These are phyloP conservation scores for Phytophthora tentaculata DNA, from an alignment of 352 stramenopile species.

Conservation along the genomic window DNA sequence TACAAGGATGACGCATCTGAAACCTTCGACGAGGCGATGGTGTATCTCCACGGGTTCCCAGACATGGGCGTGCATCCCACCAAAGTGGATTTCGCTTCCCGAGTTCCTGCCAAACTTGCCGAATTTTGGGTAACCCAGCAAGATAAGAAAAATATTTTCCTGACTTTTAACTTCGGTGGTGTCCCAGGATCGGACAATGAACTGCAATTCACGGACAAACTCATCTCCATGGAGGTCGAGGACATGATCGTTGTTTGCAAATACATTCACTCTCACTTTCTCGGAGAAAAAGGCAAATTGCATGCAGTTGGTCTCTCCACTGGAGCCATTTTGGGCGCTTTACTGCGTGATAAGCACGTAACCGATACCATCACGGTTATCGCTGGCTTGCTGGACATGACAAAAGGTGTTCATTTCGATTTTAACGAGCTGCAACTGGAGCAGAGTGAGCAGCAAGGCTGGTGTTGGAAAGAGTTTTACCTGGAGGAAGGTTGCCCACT, in stretches of 20 bases:
- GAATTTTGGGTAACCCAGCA: constrained; percentile 52
- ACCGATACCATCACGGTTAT: constrained; percentile 65
- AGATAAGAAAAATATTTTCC: constrained; percentile 35
- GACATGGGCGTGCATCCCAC: constrained; percentile 73
- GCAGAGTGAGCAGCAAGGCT: constrained; percentile 42
- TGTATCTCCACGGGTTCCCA: constrained; percentile 82
- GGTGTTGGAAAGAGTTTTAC: constrained; percentile 82
- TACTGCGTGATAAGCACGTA: constrained; percentile 52
- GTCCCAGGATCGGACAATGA: constrained; percentile 65
- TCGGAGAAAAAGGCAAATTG: constrained; percentile 40
- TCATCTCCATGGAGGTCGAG: constrained; percentile 59
- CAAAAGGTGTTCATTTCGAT: constrained; percentile 58
- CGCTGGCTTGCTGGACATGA: constrained; percentile 61
- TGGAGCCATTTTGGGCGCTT: constrained; percentile 68
- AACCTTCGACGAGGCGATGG: constrained; percentile 49
- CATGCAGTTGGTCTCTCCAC: constrained; percentile 77
- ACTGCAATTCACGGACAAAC: constrained; percentile 57
- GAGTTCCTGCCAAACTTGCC: constrained; percentile 62
- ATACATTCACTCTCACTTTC: constrained; percentile 42
- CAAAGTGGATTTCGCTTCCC: constrained; percentile 56
- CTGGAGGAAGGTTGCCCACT: constrained; percentile 50
- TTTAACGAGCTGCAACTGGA: constrained; percentile 58
- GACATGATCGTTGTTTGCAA: constrained; percentile 60
- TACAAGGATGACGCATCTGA: not conserved
- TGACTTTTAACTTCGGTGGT: constrained; percentile 77